Percentiles rank a stretch among this genome's conserved stretches.
phyloP scores from a whole-genome alignment of 2,329 filamentous ascomycete genomes.

The Penicillium sp. region DNA sequence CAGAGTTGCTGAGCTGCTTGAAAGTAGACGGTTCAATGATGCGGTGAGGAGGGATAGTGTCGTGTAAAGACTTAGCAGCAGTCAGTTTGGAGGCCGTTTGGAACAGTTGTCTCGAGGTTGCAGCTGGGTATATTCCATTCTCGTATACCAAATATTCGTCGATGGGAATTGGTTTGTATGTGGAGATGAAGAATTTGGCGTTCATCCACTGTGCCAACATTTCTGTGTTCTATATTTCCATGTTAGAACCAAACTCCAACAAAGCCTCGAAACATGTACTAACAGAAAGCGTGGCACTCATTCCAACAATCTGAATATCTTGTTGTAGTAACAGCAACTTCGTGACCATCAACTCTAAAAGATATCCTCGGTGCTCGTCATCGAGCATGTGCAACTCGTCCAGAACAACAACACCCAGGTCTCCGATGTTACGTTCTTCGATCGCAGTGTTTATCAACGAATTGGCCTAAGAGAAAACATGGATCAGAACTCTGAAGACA shows the following conservation, averaged over 20 bases:
- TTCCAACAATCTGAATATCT: constrained; percentile 68
- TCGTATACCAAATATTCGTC: constrained; percentile 73
- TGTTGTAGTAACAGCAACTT: constrained; percentile 70
- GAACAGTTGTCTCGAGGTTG: constrained; percentile 58
- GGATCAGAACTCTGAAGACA: constrained; percentile 1
- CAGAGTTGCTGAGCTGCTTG: constrained; percentile 63
- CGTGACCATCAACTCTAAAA: constrained; percentile 71
- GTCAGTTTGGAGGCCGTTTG: constrained; percentile 57
- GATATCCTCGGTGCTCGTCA: constrained; percentile 71
- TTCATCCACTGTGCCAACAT: constrained; percentile 68
- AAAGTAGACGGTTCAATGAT: constrained; percentile 57
- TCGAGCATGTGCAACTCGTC: constrained; percentile 83
- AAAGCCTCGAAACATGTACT: constrained; percentile 19
- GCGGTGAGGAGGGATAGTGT: constrained; percentile 39
- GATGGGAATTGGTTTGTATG: constrained; percentile 72
- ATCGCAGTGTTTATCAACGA: constrained; percentile 71
- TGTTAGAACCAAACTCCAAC: constrained; percentile 1
- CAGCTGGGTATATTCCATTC: constrained; percentile 63
- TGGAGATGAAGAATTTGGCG: constrained; percentile 70
- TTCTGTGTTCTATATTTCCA: constrained; percentile 64
- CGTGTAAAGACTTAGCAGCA: constrained; percentile 29
- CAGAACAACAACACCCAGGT: constrained; percentile 66
- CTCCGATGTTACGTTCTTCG: constrained; percentile 65
- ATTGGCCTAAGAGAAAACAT: constrained; percentile 58
- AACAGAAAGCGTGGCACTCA: constrained; percentile 76